These are phyloP conservation scores for Chaetomiaceae sp. DNA, from an alignment of 2,329 filamentous ascomycete species.

Conservation along the genomic window DNA sequence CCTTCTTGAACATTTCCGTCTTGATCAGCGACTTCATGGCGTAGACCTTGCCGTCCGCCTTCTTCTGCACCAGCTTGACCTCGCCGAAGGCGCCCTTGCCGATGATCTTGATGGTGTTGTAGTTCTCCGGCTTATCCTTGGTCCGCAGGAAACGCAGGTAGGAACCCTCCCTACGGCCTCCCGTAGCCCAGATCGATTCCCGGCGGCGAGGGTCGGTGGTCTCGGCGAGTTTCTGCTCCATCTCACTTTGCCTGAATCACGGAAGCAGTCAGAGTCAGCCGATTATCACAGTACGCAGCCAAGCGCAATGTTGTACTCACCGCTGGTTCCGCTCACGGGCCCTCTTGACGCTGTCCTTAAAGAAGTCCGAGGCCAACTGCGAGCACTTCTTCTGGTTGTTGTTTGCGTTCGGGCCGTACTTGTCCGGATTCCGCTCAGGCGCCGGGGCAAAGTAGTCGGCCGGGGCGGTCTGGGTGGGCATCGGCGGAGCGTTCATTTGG, in stretches of 20 bases:
- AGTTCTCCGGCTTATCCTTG: constrained; percentile 89
- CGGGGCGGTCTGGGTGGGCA: constrained; percentile 53
- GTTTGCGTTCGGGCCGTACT: constrained; percentile 58
- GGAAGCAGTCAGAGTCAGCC: constrained; percentile 2
- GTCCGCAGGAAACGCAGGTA: constrained; percentile 92
- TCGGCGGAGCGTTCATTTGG: constrained; percentile 64
- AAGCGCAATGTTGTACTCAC: constrained; percentile 45
- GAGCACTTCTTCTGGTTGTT: constrained; percentile 67
- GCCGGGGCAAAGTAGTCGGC: constrained; percentile 73
- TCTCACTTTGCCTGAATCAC: constrained; percentile 69
- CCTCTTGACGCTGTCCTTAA: constrained; percentile 96
- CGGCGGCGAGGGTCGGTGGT: constrained; percentile 69
- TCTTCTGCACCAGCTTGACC: constrained; percentile 95
- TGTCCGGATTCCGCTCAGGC: constrained; percentile 81
- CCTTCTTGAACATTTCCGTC: constrained; percentile 99
- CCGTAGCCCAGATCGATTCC: constrained; percentile 76
- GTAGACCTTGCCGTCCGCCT: constrained; percentile 93
- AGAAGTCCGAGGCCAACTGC: constrained; percentile 78
- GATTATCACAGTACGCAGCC: too few relatives aligned
- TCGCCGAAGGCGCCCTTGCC: constrained; percentile 98
- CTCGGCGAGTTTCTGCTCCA: constrained; percentile 79
- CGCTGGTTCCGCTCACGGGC: constrained; percentile 91
- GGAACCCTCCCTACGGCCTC: constrained; percentile 81
- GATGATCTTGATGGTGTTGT: constrained; percentile 94
- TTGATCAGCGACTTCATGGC: constrained; percentile 98